A percentile compares a stretch with the other conserved stretches of the same genome.
These are phyloP conservation scores for Populus tremula DNA, from an alignment of 345 rosid species.

Conservation along the genomic window DNA sequence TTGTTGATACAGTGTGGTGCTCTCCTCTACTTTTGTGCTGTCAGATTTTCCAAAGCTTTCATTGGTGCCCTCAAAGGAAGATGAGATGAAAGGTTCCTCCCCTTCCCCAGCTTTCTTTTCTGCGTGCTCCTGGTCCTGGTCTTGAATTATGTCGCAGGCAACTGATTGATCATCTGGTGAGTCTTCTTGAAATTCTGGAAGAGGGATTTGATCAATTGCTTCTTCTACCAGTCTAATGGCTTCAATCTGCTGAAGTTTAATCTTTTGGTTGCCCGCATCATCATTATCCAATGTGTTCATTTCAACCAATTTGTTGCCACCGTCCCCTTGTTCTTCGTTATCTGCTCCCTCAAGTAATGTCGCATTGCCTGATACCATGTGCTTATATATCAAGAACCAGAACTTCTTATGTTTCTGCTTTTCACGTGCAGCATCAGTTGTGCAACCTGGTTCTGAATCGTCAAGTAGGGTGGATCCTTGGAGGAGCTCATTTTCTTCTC, in stretches of 20 bases:
- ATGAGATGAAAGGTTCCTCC: conserved; percentile 15
- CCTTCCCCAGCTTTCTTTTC: conserved; percentile 15
- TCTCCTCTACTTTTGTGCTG: conserved; percentile 18
- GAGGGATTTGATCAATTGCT: conserved; percentile 80
- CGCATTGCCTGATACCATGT: conserved; percentile 24
- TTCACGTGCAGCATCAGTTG: conserved; percentile 28
- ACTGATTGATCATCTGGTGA: conserved; percentile 53
- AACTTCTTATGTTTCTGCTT: conserved; percentile 47
- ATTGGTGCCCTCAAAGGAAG: conserved; percentile 13
- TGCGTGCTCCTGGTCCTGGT: conserved; percentile 20
- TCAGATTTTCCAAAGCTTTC: conserved; percentile 24
- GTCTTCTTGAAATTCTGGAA: conserved; percentile 51
- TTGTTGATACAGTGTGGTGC: conserved; percentile 1
- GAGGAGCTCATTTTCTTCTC: conserved; percentile 25
- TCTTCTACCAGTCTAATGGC: conserved; percentile 79
- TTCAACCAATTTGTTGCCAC: conserved; percentile 10
- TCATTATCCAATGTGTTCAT: conserved; percentile 16
- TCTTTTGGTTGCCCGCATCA: conserved; percentile 26
- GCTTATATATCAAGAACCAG: conserved; percentile 33
- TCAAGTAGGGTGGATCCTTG: conserved; percentile 20
- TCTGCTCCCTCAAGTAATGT: conserved; percentile 8
- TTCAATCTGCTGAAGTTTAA: conserved; percentile 49
- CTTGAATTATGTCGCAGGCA: conserved; percentile 28
- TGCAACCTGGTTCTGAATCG: conserved; percentile 16
- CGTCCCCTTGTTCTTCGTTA: conserved; percentile 3